These are phyloP conservation scores for Colletotrichum graminicola DNA, from an alignment of 2,329 filamentous ascomycete genomes.

Conservation along the genomic window DNA sequence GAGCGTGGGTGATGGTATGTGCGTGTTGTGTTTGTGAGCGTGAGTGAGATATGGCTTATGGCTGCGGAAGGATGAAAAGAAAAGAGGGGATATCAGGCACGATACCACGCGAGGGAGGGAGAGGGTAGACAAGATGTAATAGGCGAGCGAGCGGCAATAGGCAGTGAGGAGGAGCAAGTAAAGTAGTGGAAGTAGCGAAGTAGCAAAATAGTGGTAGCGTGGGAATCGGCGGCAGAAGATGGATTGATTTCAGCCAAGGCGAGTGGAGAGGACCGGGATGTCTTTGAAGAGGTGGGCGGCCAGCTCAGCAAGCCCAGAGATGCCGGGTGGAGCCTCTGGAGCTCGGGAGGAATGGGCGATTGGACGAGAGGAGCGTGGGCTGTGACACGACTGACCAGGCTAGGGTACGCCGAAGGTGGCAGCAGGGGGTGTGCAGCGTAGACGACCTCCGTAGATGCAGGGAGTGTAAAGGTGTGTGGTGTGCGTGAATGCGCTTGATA, in stretches of 20 bases:
- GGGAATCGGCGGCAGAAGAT: conserved; percentile 39
- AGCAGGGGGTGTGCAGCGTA: conserved; percentile 40
- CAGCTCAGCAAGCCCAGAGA: conserved; percentile 43
- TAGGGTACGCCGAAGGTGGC: conserved; percentile 41
- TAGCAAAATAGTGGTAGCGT: conserved; percentile 23
- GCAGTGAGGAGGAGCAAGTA: conserved; percentile 13
- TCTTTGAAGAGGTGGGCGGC: conserved; percentile 39
- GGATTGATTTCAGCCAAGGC: conserved; percentile 37
- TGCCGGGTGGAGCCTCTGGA: conserved; percentile 41
- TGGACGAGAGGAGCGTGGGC: conserved; percentile 49
- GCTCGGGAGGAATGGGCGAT: conserved; percentile 47
- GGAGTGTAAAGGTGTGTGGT: conserved; percentile 36
- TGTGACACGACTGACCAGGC: conserved; percentile 47
- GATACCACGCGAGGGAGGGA: conserved; percentile 39
- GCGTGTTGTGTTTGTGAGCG: conserved; percentile 2
- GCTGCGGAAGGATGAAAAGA: conserved; percentile 38
- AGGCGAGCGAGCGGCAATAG: conserved; percentile 32
- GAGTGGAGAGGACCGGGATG: conserved; percentile 37
- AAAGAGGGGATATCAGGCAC: conserved; percentile 42
- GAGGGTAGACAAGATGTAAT: conserved; percentile 41
- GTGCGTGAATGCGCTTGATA: conserved; percentile 34
- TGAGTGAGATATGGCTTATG: conserved; percentile 26
- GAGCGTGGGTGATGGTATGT: conserved; percentile 9
- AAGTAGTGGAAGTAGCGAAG: conserved; percentile 14
- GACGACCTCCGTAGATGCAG: conserved; percentile 30